Conservation (phyloP, 495 filamentous ascomycete species). For the Penicillium parvum region DNA sequence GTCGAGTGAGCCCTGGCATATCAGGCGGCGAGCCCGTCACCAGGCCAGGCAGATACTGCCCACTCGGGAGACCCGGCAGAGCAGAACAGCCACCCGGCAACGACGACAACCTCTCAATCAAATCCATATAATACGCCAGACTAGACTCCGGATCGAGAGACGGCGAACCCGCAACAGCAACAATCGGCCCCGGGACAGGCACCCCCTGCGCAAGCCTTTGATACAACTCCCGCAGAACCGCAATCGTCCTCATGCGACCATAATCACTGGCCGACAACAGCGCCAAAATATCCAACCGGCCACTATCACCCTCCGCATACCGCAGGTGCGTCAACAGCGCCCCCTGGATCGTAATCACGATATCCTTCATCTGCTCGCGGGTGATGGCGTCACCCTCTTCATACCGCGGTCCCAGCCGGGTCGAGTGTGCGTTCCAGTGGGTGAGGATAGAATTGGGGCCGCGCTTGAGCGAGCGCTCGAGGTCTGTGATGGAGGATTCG, state of each 20-base stretch:
- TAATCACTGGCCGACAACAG: constrained; percentile 34
- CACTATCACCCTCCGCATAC: constrained; percentile 31
- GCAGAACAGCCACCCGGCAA: too few relatives aligned
- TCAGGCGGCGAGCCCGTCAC: constrained; percentile 1
- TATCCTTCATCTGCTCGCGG: constrained; percentile 39
- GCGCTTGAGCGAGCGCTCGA: constrained; percentile 32
- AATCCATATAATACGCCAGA: constrained; percentile 3
- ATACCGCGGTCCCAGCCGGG: constrained; percentile 28
- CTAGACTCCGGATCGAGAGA: constrained; percentile 9
- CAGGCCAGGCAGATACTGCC: too few relatives aligned
- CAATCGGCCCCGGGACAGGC: constrained; percentile 6
- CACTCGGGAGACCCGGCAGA: too few relatives aligned
- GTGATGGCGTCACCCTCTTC: constrained; percentile 37
- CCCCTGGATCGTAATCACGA: constrained; percentile 40
- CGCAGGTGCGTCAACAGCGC: constrained; percentile 42
- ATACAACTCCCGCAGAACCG: constrained; percentile 29
- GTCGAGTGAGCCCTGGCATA: background rate
- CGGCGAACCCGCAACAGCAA: background rate
- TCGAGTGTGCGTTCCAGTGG: constrained; percentile 27
- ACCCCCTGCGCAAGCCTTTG: constrained; percentile 26
- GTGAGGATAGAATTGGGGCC: constrained; percentile 25
- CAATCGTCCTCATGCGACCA: constrained; percentile 24
- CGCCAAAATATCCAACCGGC: constrained; percentile 31
- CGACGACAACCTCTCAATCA: background rate
- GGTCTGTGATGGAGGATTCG: constrained; percentile 16